phyloP scores from a whole-genome alignment of 2,329 filamentous ascomycete genomes.

The Alternaria consortialis region DNA sequence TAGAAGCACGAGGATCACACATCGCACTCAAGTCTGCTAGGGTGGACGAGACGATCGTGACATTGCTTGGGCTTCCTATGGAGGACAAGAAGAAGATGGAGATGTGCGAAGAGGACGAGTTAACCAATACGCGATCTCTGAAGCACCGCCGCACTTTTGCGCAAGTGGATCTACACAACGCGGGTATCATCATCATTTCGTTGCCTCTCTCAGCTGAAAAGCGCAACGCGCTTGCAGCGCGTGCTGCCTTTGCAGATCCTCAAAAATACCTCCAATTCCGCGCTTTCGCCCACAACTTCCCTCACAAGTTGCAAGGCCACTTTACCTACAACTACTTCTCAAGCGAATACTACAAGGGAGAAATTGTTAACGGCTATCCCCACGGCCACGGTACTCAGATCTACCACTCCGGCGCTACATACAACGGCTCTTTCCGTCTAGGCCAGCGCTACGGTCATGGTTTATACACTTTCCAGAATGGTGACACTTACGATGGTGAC shows the following conservation, averaged over 20 bases:
- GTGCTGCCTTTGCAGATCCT: conserved; percentile 47
- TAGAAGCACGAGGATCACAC: conserved; percentile 46
- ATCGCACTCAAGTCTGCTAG: conserved; percentile 42
- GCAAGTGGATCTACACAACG: conserved; percentile 43
- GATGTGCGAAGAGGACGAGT: conserved; percentile 59
- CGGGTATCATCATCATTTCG: conserved; percentile 45
- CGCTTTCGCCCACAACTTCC: conserved; percentile 54
- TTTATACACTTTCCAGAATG: conserved; percentile 69
- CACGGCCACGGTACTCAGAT: conserved; percentile 66
- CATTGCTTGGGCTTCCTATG: conserved; percentile 38
- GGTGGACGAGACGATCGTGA: conserved; percentile 46
- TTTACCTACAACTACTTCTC: conserved; percentile 64
- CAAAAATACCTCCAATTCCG: conserved; percentile 57
- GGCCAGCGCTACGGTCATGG: conserved; percentile 65
- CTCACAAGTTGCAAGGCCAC: conserved; percentile 52
- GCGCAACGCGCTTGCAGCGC: conserved; percentile 40
- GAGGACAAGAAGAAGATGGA: conserved; percentile 56
- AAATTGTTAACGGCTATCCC: conserved; percentile 55
- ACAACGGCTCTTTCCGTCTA: conserved; percentile 64
- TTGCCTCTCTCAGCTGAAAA: conserved; percentile 40
- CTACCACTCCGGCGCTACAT: conserved; percentile 63
- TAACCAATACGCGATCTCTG: conserved; percentile 37
- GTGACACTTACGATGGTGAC: conserved; percentile 66
- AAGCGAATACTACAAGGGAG: conserved; percentile 65
- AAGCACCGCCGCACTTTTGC: conserved; percentile 46